Base-by-base conservation (phyloP, 2,329 filamentous ascomycete genomes). In the Xylaria sp. region DNA sequence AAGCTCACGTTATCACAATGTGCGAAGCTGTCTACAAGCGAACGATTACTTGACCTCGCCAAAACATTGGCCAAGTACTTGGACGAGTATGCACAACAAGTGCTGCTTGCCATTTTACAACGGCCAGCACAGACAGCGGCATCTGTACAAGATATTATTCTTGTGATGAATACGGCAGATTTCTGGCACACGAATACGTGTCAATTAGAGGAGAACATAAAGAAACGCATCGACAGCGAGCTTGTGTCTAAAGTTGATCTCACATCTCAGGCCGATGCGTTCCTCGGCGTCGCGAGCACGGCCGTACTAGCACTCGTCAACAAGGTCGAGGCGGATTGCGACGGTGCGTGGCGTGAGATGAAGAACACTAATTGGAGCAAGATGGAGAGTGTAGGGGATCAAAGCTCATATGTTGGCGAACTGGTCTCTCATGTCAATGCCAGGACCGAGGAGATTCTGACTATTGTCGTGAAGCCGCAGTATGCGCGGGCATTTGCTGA, bases 401-500 rank as follows among this genome's bases (percentile, higher is more conserved):
- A 98, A 78, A 98, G 94, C 80, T 91, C 92, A 0, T 99, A 98
- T 75, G 93, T 98, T 29, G 88, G 90, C 9, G 93, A 97, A 79
- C 84, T 99, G 2, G 82, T 97, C 55, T 87, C 86, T 60, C 88
- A 90, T 66, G 86, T 97, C 67, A 93, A 94, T 76, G 83, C 85
- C 3, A 91, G 90, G 71, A 88, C 92, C 16, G 86, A 87, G 32
- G 93, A 96, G 75, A 92, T 97, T 2, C 81, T 99, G 50, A 88
- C 86, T 5, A 82, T 94, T 55, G 84, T 98, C 12, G 90, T 92
- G 72, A 98, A 99, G 81, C 93, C 92, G 74, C 94, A 98, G 78
- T 99, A 98, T 79, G 93, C 94, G 10, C 87, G 96, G 68, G 94
- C 96, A 0, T 98, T 98, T 78, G 97, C 93, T 74, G 96, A 99